Evolutionary conservation across 108 stramenopile genomes (phyloP).

Genomic region (Schizochytrium sp.): DNA sequence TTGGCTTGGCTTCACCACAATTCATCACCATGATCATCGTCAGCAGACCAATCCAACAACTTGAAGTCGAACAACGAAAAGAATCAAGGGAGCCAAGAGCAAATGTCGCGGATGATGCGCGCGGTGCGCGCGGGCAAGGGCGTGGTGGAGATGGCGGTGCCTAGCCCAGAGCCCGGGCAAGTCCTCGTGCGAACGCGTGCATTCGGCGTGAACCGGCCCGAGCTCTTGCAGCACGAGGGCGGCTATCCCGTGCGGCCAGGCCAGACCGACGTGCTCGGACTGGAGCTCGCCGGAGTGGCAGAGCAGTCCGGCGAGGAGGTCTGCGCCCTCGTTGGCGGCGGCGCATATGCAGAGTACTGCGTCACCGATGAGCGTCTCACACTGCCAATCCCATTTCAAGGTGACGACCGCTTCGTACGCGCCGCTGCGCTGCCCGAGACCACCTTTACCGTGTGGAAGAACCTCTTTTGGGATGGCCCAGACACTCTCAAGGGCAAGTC

Average conservation of each 20-base stretch:
- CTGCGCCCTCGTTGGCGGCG: neutral
- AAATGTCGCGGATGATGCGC: neutral
- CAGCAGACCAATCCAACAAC: too few species aligned
- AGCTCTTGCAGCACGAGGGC: neutral
- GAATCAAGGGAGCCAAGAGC: too few species aligned
- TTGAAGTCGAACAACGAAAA: too few species aligned
- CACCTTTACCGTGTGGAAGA: constrained; percentile 18
- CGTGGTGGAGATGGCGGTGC: neutral
- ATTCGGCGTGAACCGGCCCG: neutral
- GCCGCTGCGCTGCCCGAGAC: constrained; percentile 4
- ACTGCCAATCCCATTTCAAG: neutral
- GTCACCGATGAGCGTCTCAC: neutral
- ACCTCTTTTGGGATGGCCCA: neutral
- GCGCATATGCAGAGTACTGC: neutral
- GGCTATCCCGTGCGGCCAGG: neutral
- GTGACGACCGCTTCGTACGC: neutral
- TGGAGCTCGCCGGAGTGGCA: neutral
- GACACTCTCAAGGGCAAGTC: neutral
- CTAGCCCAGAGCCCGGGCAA: neutral
- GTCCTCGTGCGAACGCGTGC: neutral
- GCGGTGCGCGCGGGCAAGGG: neutral
- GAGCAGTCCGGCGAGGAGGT: neutral
- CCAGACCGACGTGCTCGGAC: neutral
- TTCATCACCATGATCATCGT: too few species aligned
- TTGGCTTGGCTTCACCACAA: too few species aligned